Base-by-base conservation (phyloP, 1,284 basidiomycete genomes). In the Cryptococcus wingfieldii region DNA sequence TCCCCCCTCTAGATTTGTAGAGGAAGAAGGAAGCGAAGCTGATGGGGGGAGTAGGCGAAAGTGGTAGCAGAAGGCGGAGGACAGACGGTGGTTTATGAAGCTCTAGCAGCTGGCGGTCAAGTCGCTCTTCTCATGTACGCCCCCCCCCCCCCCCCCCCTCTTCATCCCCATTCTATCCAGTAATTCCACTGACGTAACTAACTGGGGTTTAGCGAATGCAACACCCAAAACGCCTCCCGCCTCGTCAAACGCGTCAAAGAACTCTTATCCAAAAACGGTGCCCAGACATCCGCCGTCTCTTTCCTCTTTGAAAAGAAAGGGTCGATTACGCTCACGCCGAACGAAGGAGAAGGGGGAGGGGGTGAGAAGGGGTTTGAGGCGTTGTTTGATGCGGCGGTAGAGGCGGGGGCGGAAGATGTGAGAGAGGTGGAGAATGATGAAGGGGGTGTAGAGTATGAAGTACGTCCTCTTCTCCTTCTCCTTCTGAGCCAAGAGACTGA, bases 221-320 rank as follows among this genome's bases (percentile, higher is more conserved):
- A 86, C 46, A 86, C 87, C 28, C 84, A 89, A 65, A 90, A 90
- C 66, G 76, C 80, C 28, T 85, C 84, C 52, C 82, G 88, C 42
- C 89, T 88, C 5, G 78, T 86, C 38, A 81, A 83, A 53, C 81
- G 81, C 53, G 77, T 90, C 46, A 83, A 83, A 47, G 83, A 85
- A 57, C 79, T 85, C 23, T 72, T 90, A 50, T 80, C 79, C 34
- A 74, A 77, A 38, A 80, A 86, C 65, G 80, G 88, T 27, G 85
- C 83, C 37, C 86, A 84, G 25, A 77, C 86, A 49, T 81, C 89
- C 1, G 83, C 87, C 2, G 87, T 90, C 14, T 81, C 82, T 48
- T 92, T 86, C 74, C 82, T 90, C 80, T 92, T 91, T 69, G 80
- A 83, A 58, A 82, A 84, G 51, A 81, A 83, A 68, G 89, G 87